Conservation (phyloP, 179 eudicot species). For the Drosera spatulata region DNA sequence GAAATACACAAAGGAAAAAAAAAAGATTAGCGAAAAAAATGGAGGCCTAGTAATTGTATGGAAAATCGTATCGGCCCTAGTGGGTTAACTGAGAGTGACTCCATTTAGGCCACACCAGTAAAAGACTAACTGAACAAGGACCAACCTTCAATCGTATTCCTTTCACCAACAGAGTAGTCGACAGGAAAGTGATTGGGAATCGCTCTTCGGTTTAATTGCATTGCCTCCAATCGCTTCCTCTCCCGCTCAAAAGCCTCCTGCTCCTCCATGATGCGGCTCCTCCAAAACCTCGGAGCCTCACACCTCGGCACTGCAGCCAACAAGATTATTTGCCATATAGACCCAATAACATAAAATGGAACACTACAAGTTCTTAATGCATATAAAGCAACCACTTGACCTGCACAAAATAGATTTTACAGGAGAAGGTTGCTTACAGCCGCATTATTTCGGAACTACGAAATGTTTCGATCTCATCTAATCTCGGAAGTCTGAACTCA, state of each 20-base stretch:
- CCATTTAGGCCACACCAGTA: neutral
- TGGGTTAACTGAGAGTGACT: neutral
- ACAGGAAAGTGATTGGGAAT: slow-evolving; percentile 18
- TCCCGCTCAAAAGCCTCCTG: slow-evolving; percentile 46
- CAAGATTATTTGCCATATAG: neutral
- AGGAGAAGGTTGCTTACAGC: too few species aligned
- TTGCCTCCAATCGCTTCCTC: slow-evolving; percentile 27
- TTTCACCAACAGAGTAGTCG: slow-evolving; percentile 31
- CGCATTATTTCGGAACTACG: too few species aligned
- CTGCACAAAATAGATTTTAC: too few species aligned
- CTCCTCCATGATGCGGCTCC: slow-evolving; percentile 39
- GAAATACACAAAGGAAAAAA: too few species aligned
- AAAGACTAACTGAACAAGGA: too few species aligned
- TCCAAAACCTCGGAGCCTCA: slow-evolving; percentile 38
- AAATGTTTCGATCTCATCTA: neutral
- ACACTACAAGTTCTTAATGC: neutral
- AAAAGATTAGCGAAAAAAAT: too few species aligned
- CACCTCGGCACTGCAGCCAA: slow-evolving; percentile 24
- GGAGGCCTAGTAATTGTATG: too few species aligned
- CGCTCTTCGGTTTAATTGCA: slow-evolving; percentile 29
- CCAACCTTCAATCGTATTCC: slow-evolving; percentile 32
- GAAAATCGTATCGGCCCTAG: too few species aligned
- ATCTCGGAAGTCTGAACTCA: too few species aligned
- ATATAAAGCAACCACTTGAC: neutral
- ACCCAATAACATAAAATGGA: neutral